Base-by-base conservation (phyloP, 2,329 filamentous ascomycete species). In the Trichoderma arundinaceum region DNA sequence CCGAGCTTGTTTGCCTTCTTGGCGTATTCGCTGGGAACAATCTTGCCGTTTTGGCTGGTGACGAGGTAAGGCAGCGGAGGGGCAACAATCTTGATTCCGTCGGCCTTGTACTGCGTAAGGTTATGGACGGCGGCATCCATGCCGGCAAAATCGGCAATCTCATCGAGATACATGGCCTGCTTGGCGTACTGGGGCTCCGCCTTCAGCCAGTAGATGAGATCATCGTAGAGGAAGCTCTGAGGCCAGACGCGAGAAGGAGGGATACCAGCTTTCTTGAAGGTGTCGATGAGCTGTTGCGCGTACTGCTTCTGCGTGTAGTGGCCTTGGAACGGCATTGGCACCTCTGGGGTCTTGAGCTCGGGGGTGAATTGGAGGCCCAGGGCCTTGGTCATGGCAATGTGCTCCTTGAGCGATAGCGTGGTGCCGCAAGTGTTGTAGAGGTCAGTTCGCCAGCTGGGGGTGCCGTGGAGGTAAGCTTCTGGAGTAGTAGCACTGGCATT, bases 281-380 rank as follows among this genome's bases (percentile, higher is more conserved):
- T 83, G 71, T 89, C 83, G 64, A 89, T 82, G 67, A 91, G 77
- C 75, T 91, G 86, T 76, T 89, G 86, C 0, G 86, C 85, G 72
- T 86, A 91, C 71, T 81, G 77, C 69, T 86, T 77, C 73, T 90
- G 88, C 0, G 89, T 91, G 79, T 90, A 91, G 72, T 82, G 73
- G 35, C 81, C 81, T 49, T 80, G 73, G 74, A 90, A 92, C 0
- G 90, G 90, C 88, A 92, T 91, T n/a, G 81, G 73, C n/a, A 91
- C 86, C 69, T 85, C 79, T 41, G 86, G 88, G 0, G 85, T 86
- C 80, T 92, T 92, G 38, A 90, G 81, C 77, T 91, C 88, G 5
- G 87, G 84, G 0, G 86, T 89, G 76, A 89, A 90, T 69, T 86
- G 83, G 9, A 89, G 79, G 43, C 85, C 88, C 48, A 86, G 79